Evolutionary conservation across 192 early-diverging fungal species (phyloP).

Genomic region (Obelidium mucronatum): DNA sequence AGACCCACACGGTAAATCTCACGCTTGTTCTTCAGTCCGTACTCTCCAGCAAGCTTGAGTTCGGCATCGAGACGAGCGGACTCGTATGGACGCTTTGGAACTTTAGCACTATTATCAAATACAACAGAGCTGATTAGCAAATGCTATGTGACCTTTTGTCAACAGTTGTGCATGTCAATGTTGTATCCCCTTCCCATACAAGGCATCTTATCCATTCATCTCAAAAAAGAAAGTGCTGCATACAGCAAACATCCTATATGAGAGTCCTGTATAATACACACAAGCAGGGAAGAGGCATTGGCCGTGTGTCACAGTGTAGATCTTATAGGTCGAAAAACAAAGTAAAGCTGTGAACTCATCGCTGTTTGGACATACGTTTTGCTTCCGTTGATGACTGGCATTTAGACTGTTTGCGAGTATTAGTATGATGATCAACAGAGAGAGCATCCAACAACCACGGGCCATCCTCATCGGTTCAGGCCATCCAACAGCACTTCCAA

Average conservation of each 20-base stretch:
- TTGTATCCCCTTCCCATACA: not conserved
- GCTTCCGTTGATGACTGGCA: conserved; percentile 39
- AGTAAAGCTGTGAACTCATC: too few relatives aligned
- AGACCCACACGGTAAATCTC: conserved; percentile 98
- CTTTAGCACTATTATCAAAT: conserved; percentile 45
- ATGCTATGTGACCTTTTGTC: not conserved
- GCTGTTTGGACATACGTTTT: conserved; percentile 33
- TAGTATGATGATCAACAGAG: too few relatives aligned
- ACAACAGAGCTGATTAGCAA: not conserved
- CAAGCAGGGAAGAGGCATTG: not conserved
- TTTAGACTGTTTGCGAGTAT: too few relatives aligned
- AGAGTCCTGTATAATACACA: too few relatives aligned
- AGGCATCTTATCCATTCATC: too few relatives aligned
- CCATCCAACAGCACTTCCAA: too few relatives aligned
- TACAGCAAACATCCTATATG: too few relatives aligned
- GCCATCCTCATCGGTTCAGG: too few relatives aligned
- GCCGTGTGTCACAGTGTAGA: not conserved
- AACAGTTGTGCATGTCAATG: not conserved
- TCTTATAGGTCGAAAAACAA: not conserved
- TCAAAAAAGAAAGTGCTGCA: too few relatives aligned
- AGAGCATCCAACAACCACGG: too few relatives aligned
- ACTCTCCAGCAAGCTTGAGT: conserved; percentile 95
- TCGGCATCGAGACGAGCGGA: conserved; percentile 91
- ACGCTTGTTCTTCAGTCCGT: conserved; percentile 98
- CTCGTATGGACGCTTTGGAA: conserved; percentile 96